A percentile compares a stretch with the other conserved stretches of the same genome.
phyloP scores from a whole-genome alignment of 176 grass and related monocot species.

The Paspalum notatum region DNA sequence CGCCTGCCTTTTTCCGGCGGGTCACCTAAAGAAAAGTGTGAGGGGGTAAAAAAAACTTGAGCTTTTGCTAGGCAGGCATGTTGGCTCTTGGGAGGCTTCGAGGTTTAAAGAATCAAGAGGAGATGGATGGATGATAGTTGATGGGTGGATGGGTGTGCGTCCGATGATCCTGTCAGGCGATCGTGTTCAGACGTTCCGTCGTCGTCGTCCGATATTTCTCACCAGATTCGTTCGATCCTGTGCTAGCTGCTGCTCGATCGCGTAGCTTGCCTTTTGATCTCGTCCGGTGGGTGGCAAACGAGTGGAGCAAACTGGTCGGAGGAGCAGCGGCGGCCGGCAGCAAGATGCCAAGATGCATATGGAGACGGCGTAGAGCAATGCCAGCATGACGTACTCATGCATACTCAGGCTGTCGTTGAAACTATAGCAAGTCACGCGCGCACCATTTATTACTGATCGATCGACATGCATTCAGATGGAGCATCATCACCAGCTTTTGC shows the following conservation, averaged over 20 bases:
- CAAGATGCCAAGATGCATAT: no score
- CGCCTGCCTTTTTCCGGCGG: constrained; percentile 28
- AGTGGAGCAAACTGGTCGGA: neutral
- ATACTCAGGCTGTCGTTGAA: no score
- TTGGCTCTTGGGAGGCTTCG: constrained; percentile 28
- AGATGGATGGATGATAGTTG: no score
- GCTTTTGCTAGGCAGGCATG: neutral
- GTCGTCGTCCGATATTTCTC: constrained; percentile 32
- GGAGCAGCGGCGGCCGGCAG: no score
- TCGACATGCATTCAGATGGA: no score
- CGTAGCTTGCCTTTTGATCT: no score
- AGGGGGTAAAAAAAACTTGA: neutral
- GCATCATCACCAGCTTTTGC: no score
- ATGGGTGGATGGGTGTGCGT: neutral
- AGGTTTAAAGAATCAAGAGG: constrained; percentile 34
- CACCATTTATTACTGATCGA: no score
- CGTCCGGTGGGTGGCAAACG: neutral
- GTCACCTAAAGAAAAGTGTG: no score
- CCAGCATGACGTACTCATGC: no score
- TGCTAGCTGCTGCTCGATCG: neutral
- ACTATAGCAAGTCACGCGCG: no score
- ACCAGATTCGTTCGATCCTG: neutral
- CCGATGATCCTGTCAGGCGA: constrained; percentile 26
- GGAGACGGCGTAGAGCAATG: no score
- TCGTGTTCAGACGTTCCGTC: constrained; percentile 10